phyloP scores from a whole-genome alignment of 108 stramenopile genomes.

The Fragilariopsis cylindrus region DNA sequence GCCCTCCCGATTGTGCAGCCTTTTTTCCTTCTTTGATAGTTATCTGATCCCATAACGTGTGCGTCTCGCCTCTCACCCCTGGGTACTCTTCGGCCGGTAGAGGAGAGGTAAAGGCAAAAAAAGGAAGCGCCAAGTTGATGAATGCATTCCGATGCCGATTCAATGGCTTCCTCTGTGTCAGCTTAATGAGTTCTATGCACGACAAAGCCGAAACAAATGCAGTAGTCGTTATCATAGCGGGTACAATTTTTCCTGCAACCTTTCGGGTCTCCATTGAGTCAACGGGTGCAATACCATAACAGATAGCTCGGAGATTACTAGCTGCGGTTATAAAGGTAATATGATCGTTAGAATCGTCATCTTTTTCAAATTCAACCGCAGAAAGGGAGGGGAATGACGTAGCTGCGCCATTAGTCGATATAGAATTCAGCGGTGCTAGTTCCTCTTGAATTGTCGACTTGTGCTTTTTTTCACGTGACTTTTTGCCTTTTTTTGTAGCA shows the following conservation, averaged over 20 bases:
- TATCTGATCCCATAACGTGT: conserved; percentile 94
- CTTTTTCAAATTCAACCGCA: conserved; percentile 92
- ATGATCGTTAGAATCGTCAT: conserved; percentile 95
- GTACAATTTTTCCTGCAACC: conserved; percentile 97
- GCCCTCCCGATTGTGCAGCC: conserved; percentile 40
- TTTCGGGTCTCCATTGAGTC: conserved; percentile 92
- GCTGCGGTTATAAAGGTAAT: conserved; percentile 92
- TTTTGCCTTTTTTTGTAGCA: conserved; percentile 50
- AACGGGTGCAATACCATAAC: conserved; percentile 93
- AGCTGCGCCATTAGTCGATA: background rate
- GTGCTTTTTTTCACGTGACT: conserved; percentile 42
- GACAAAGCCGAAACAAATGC: conserved; percentile 94
- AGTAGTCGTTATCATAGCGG: conserved; percentile 98
- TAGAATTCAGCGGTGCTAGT: background rate
- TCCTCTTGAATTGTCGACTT: background rate
- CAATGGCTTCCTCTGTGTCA: conserved; percentile 79
- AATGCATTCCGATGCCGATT: conserved; percentile 89
- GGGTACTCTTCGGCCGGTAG: conserved; percentile 70
- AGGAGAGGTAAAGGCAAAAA: conserved; percentile 94
- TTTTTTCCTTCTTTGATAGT: conserved; percentile 67
- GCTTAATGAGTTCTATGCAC: conserved; percentile 91
- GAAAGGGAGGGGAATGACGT: conserved; percentile 28
- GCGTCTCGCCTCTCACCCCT: conserved; percentile 61
- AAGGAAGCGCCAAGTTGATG: conserved; percentile 92
- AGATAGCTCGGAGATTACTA: conserved; percentile 91